Percentiles rank a stretch among this genome's conserved stretches.
These are phyloP conservation scores for Chytriomyces hyalinus DNA, from an alignment of 192 early-diverging fungal species.

Conservation along the genomic window DNA sequence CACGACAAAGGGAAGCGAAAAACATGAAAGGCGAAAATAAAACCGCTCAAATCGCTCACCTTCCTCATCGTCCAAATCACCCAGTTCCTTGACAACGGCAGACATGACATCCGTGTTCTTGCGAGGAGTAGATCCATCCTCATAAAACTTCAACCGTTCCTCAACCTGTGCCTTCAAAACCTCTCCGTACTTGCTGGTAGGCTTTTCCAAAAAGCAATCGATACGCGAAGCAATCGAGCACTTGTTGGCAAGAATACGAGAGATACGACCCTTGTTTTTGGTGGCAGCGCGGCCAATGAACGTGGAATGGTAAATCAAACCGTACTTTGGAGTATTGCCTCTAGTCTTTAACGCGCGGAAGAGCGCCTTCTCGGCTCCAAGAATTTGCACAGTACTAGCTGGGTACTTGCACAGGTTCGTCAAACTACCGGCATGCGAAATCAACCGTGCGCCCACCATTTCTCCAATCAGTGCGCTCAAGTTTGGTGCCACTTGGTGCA, in stretches of 20 bases:
- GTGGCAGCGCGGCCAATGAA: constrained; percentile 94
- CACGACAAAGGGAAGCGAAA: too few species aligned
- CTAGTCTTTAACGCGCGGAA: constrained; percentile 97
- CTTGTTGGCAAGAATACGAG: constrained; percentile 98
- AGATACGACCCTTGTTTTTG: constrained; percentile 99
- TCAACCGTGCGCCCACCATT: constrained; percentile 96
- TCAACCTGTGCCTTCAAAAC: constrained; percentile 94
- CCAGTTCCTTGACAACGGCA: constrained; percentile 67
- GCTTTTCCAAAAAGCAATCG: constrained; percentile 89
- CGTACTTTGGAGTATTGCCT: constrained; percentile 99
- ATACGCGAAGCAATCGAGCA: constrained; percentile 95
- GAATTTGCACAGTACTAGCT: constrained; percentile 97
- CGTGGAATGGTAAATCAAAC: constrained; percentile 97
- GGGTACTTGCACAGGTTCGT: constrained; percentile 98
- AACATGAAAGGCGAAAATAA: too few species aligned
- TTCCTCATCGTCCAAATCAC: constrained; percentile 50
- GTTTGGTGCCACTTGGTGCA: constrained; percentile 96
- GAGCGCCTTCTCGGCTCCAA: constrained; percentile 99
- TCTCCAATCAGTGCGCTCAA: constrained; percentile 96
- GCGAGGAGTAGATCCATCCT: constrained; percentile 81
- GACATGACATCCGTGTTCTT: constrained; percentile 94
- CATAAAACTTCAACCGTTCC: constrained; percentile 93
- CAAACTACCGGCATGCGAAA: constrained; percentile 94
- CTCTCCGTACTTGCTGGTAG: constrained; percentile 92
- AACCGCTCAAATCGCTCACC: constrained; percentile 6